These are phyloP conservation scores for Rhododendron mucronatum DNA, from an alignment of 148 eudicot species.

Conservation along the genomic window DNA sequence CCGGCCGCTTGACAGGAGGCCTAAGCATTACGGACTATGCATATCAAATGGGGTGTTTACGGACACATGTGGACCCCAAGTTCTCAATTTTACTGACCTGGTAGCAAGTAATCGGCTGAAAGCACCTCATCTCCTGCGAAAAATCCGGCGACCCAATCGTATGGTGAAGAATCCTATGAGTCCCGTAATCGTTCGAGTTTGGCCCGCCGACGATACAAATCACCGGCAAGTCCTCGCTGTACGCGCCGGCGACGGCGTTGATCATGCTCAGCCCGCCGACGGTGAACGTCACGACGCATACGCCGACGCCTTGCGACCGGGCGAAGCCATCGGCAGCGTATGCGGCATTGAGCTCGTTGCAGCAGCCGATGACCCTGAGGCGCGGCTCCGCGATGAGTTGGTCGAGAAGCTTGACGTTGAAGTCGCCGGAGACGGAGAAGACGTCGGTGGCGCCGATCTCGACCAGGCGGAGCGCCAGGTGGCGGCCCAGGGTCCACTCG, in stretches of 20 bases:
- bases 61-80: too few species aligned
- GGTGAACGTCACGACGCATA: constrained; percentile 77
- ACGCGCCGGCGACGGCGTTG: constrained; percentile 84
- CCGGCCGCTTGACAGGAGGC: too few species aligned
- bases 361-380: constrained; percentile 68
- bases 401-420: constrained; percentile 73
- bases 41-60: too few species aligned
- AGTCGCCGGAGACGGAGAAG: constrained; percentile 83
- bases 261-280: constrained; percentile 83
- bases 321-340: constrained; percentile 95
- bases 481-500: constrained; percentile 12
- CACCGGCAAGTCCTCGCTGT: constrained; percentile 77
- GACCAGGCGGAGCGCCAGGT: constrained; percentile 17
- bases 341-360: constrained; percentile 94
- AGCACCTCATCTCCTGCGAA: constrained; percentile 72
- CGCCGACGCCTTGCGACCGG: constrained; percentile 71
- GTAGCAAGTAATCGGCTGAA: constrained; percentile 67
- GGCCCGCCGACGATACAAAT: constrained; percentile 93
- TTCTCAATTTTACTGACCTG: constrained; percentile 39
- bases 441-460: constrained; percentile 66
- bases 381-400: constrained; percentile 75
- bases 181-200: constrained; percentile 77
- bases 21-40: too few species aligned
- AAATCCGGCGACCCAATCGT: constrained; percentile 82
- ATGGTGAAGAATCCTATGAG: constrained; percentile 68